Percentiles rank a stretch among this genome's conserved stretches.
These are phyloP conservation scores for Leccinum subtestaceum DNA, from an alignment of 768 basidiomycete genomes.

Conservation along the genomic window DNA sequence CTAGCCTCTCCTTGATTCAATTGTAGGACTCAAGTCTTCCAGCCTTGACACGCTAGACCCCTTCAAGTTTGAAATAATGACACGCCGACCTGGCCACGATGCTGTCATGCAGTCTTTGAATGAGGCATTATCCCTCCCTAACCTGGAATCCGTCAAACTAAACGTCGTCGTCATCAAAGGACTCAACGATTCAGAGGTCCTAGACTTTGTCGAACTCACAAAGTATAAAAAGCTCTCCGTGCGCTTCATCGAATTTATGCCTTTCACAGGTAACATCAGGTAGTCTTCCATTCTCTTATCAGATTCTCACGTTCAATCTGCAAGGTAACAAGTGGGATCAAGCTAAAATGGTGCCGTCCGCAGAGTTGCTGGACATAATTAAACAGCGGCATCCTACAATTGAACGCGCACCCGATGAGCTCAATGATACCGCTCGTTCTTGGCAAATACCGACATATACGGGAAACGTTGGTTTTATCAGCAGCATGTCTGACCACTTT, in stretches of 20 bases:
- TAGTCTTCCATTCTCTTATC: conserved; percentile 1
- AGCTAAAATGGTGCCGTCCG: conserved; percentile 77
- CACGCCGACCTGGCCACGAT: conserved; percentile 72
- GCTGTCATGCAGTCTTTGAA: conserved; percentile 70
- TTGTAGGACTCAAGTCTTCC: conserved; percentile 7
- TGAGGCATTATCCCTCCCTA: conserved; percentile 51
- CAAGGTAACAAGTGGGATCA: conserved; percentile 85
- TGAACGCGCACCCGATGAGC: conserved; percentile 58
- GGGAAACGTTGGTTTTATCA: conserved; percentile 84
- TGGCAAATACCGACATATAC: conserved; percentile 69
- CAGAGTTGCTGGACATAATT: conserved; percentile 56
- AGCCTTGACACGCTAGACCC: conserved; percentile 85
- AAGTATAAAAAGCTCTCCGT: conserved; percentile 61
- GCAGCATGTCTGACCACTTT: conserved; percentile 93
- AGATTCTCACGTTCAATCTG: neutral
- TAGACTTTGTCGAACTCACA: conserved; percentile 78
- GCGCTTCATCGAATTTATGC: conserved; percentile 94
- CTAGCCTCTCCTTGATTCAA: conserved; percentile 2
- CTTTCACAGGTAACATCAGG: conserved; percentile 66
- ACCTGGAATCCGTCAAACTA: conserved; percentile 66
- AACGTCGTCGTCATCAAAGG: conserved; percentile 83
- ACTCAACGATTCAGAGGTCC: conserved; percentile 77
- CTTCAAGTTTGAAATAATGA: conserved; percentile 85
- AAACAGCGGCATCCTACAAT: conserved; percentile 46
- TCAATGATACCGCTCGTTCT: conserved; percentile 79